Percentiles rank a stretch among this genome's conserved stretches.
phyloP scores from a whole-genome alignment of 305 asterid species.

The Solanum hybrid region DNA sequence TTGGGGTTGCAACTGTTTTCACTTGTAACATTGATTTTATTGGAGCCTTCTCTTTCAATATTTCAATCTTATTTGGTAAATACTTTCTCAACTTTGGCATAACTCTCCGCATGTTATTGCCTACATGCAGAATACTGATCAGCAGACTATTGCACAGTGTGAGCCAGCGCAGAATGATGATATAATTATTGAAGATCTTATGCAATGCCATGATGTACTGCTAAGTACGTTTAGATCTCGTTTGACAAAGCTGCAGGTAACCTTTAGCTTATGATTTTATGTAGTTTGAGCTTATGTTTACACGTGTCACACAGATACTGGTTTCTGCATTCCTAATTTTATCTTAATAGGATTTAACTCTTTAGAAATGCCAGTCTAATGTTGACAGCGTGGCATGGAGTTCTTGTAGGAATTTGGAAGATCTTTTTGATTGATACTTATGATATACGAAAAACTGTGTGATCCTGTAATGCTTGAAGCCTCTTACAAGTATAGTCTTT shows the following conservation, averaged over 20 bases:
- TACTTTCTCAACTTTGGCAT: not conserved
- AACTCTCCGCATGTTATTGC: not conserved
- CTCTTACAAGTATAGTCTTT: not conserved
- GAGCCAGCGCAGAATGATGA: slow-evolving; percentile 36
- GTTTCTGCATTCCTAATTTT: not conserved
- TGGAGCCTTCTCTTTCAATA: not conserved
- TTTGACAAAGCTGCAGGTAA: slow-evolving; percentile 88
- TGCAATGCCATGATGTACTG: slow-evolving; percentile 72
- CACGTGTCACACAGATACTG: not conserved
- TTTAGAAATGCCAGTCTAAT: not conserved
- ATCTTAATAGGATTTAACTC: not conserved
- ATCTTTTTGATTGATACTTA: not conserved
- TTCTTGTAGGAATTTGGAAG: not conserved
- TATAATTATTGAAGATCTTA: slow-evolving; percentile 39
- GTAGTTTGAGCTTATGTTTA: not conserved
- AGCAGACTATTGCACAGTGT: slow-evolving; percentile 20
- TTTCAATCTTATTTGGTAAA: not conserved
- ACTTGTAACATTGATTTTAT: not conserved
- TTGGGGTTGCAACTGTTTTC: not conserved
- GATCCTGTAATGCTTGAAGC: slow-evolving; percentile 11
- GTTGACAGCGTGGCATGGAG: not conserved
- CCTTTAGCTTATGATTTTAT: not conserved
- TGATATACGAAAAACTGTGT: not conserved
- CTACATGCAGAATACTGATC: slow-evolving; percentile 27
- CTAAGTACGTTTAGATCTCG: slow-evolving; percentile 73